phyloP scores from a whole-genome alignment of 2,329 filamentous ascomycete genomes.

The Aspergillus clavatus region DNA sequence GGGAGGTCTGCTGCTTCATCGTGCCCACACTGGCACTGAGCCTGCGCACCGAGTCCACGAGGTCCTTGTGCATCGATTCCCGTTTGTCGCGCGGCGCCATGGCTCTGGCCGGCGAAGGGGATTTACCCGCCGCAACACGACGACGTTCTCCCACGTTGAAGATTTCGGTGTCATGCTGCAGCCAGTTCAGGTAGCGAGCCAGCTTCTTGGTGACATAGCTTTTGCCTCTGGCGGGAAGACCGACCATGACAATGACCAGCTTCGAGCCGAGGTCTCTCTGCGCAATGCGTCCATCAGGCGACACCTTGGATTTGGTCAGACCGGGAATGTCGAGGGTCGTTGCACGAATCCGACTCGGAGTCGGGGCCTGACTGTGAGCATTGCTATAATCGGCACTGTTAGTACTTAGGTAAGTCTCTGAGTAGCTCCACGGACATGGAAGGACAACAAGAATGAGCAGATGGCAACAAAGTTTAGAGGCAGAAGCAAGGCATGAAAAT shows the following conservation, averaged over 20 bases:
- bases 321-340: slow-evolving; percentile 96
- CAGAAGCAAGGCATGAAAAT: neutral
- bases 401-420: too few relatives aligned
- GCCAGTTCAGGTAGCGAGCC: slow-evolving; percentile 90
- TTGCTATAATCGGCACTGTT: slow-evolving; percentile 11
- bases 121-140: slow-evolving; percentile 64
- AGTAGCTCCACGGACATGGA: too few relatives aligned
- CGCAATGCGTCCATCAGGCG: slow-evolving; percentile 90
- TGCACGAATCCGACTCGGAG: slow-evolving; percentile 75
- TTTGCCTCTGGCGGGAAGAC: slow-evolving; percentile 89
- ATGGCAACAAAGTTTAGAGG: neutral
- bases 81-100: slow-evolving; percentile 13
- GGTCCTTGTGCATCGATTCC: slow-evolving; percentile 35
- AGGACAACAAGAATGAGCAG: too few relatives aligned
- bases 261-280: slow-evolving; percentile 93
- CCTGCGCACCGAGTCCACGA: slow-evolving; percentile 42
- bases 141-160: slow-evolving; percentile 96
- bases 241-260: slow-evolving; percentile 97
- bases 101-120: slow-evolving; percentile 27
- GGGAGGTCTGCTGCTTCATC: slow-evolving; percentile 20
- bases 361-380: slow-evolving; percentile 42
- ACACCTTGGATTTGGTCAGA: slow-evolving; percentile 90
- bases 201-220: slow-evolving; percentile 99
- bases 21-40: slow-evolving; percentile 38
- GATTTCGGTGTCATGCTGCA: slow-evolving; percentile 90